A percentile compares a stretch with the other conserved stretches of the same genome.
These are phyloP conservation scores for Sarocladium oryzae DNA, from an alignment of 2,329 filamentous ascomycete genomes.

Conservation along the genomic window DNA sequence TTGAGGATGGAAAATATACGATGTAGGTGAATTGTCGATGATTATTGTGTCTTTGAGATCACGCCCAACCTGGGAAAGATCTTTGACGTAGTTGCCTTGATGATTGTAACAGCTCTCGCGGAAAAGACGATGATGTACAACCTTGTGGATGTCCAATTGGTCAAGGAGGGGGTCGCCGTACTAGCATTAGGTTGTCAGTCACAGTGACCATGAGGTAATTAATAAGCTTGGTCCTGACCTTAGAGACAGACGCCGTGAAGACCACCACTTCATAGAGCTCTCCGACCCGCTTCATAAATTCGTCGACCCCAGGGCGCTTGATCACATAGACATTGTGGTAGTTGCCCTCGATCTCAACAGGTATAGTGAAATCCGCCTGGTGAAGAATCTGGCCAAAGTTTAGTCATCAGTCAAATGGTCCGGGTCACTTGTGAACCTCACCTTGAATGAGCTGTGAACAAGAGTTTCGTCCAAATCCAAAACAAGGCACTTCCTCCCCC, in stretches of 20 bases:
- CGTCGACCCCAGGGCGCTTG: slow-evolving; percentile 95
- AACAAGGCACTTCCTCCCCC: slow-evolving; percentile 88
- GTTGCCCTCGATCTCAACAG: slow-evolving; percentile 96
- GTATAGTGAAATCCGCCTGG: slow-evolving; percentile 97
- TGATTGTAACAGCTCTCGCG: slow-evolving; percentile 99
- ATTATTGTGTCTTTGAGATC: slow-evolving; percentile 98
- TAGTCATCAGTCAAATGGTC: too few relatives aligned
- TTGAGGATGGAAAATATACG: slow-evolving; percentile 98
- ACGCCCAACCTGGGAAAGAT: slow-evolving; percentile 91
- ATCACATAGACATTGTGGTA: slow-evolving; percentile 99
- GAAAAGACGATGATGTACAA: slow-evolving; percentile 93
- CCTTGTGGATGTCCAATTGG: slow-evolving; percentile 93
- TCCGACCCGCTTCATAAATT: slow-evolving; percentile 97
- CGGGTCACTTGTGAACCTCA: slow-evolving; percentile 38
- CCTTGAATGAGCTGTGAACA: slow-evolving; percentile 98
- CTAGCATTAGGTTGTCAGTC: slow-evolving; percentile 33
- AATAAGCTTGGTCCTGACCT: slow-evolving; percentile 47
- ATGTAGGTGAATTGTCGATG: slow-evolving; percentile 98
- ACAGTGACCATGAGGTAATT: not conserved
- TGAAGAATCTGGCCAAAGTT: slow-evolving; percentile 67
- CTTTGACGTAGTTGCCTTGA: slow-evolving; percentile 99
- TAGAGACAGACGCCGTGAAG: slow-evolving; percentile 96
- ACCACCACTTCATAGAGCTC: slow-evolving; percentile 98
- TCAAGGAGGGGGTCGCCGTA: slow-evolving; percentile 95
- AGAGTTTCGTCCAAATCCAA: slow-evolving; percentile 94